phyloP scores from a whole-genome alignment of 495 filamentous ascomycete species.

The Trichoderma gamsii region DNA sequence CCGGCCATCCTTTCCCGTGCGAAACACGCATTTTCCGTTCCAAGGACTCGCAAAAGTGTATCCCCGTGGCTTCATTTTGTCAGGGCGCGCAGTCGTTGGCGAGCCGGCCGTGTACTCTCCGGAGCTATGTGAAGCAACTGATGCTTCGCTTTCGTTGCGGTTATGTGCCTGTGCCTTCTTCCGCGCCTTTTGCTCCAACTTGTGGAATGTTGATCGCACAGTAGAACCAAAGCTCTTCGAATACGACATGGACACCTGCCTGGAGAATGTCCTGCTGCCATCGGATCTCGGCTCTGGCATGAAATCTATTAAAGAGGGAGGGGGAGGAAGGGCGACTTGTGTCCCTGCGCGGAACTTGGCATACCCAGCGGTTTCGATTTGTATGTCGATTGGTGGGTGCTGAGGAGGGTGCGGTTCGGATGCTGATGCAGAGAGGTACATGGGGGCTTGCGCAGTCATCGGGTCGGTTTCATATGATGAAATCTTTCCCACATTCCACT shows the following conservation, averaged over 20 bases:
- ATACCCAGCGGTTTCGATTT: conserved; percentile 42
- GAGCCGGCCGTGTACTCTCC: conserved; percentile 21
- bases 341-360: conserved; percentile 46
- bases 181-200: conserved; percentile 4
- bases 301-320: neutral
- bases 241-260: conserved; percentile 47
- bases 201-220: conserved; percentile 35
- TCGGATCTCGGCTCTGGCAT: conserved; percentile 16
- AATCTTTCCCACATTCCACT: conserved; percentile 86
- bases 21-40: conserved; percentile 78
- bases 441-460: conserved; percentile 55
- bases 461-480: conserved; percentile 44
- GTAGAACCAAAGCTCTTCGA: conserved; percentile 36
- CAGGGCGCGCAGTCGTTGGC: conserved; percentile 37
- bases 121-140: conserved; percentile 32
- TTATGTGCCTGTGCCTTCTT: conserved; percentile 23
- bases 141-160: conserved; percentile 31
- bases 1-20: conserved; percentile 64
- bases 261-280: conserved; percentile 34
- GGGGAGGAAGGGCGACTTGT: neutral
- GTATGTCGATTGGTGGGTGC: conserved; percentile 38
- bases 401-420: conserved; percentile 21
- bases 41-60: conserved; percentile 77
- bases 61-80: conserved; percentile 37
- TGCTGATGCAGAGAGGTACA: conserved; percentile 29